Conservation (phyloP, 2,329 filamentous ascomycete genomes). For the Claviceps purpurea region DNA sequence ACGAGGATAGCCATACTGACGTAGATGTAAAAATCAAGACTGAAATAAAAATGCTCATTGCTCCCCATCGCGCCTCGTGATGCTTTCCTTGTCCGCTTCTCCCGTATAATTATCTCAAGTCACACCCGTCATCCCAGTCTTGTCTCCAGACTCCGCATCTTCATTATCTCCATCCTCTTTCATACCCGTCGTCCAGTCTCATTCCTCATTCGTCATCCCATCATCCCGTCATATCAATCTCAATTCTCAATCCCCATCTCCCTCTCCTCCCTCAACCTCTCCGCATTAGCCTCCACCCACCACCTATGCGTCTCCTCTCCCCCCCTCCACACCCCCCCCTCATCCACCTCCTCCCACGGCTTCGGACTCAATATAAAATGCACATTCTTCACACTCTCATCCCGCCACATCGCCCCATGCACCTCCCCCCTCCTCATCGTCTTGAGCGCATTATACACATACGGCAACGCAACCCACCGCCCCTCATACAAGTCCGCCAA, state of each 20-base stretch:
- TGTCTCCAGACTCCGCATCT: too few species aligned
- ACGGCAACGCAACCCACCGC: constrained; percentile 45
- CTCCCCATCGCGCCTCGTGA: too few species aligned
- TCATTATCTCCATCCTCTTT: too few species aligned
- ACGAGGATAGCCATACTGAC: too few species aligned
- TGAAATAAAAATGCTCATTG: too few species aligned
- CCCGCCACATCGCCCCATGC: constrained; percentile 42
- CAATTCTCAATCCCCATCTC: constrained; percentile 20
- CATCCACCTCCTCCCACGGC: constrained; percentile 43
- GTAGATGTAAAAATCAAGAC: too few species aligned
- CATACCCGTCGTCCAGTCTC: neutral
- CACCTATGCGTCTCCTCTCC: constrained; percentile 37
- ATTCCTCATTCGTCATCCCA: neutral
- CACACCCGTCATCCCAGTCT: too few species aligned
- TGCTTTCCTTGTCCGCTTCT: too few species aligned
- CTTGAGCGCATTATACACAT: constrained; percentile 51
- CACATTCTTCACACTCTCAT: constrained; percentile 44
- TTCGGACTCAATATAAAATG: constrained; percentile 50
- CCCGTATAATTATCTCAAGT: too few species aligned
- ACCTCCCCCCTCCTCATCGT: constrained; percentile 40
- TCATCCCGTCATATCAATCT: neutral
- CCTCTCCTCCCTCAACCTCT: constrained; percentile 29
- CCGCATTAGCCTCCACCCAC: constrained; percentile 39
- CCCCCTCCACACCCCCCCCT: constrained; percentile 28
- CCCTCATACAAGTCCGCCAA: constrained; percentile 40